Evolutionary conservation across 768 basidiomycete genomes (phyloP), one percentile per base, ranked within the genome.

Genomic region (Tricholoma bakamatsutake): DNA sequence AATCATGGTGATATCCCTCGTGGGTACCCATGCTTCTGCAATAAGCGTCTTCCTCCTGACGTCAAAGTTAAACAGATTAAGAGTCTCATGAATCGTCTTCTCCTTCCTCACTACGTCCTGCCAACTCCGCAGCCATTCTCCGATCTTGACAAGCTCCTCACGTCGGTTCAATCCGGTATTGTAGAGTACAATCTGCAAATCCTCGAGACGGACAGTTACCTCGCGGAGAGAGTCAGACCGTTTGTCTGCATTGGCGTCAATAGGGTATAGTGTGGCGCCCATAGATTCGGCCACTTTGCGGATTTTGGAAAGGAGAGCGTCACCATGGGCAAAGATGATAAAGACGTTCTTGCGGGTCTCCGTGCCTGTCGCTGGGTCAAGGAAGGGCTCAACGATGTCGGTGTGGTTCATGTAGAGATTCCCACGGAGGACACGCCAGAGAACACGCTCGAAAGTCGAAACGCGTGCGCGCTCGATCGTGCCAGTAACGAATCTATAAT

Each of bases 391-490:
- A 37, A 81, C 79, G 62, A 99, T 98, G 71, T 98, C 95, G 53
- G 87, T 91, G 71, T 93, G 88, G 73, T 98, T 99, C 96, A 99
- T 98, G 76, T 96, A 99, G 18, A 99, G 78, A 69, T 99, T 98
- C 50, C 97, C 97, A 57, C 97, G 87, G 17, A 98, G 80, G 33
- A 98, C 92, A 62, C 97, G 91, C 97, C 97, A 99, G 49, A 98
- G 82, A 17, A 99, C 91, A 15, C 97, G 88, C 72, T 99, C 97
- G 53, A 99, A 98, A 5, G 93, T 95, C 1, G 90, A 83, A 65
- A 98, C 79, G 55, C 95, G 87, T 8, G 87, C 76, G 46, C 97
- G 90, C 64, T 98, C 95, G 60, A 98, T 93, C 0, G 96, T 98
- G 27, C 97, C 97, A 3, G 97, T 87, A 21, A 99, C 89, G 64